Percentiles rank a stretch among this genome's conserved stretches.
Evolutionary conservation across 768 basidiomycete species (phyloP).

Genomic region (Mycena chlorophos): DNA sequence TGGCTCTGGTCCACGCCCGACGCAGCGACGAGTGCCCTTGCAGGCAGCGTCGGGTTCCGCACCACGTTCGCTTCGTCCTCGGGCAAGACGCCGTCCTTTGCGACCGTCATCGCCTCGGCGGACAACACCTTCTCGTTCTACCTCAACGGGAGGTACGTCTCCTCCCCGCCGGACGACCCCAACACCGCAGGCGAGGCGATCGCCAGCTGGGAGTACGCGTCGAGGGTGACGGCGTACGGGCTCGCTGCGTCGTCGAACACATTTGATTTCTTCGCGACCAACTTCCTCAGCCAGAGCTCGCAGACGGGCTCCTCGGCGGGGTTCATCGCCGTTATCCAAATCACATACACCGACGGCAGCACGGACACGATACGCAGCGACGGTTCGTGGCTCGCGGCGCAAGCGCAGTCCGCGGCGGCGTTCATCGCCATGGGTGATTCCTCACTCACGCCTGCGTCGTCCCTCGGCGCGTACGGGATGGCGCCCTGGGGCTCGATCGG

Average conservation of each 20-base stretch:
- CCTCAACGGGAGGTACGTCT: neutral
- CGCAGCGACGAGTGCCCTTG: constrained; percentile 3
- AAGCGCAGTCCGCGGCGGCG: neutral
- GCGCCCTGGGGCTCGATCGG: neutral
- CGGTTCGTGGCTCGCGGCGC: neutral
- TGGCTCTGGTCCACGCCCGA: constrained; percentile 14
- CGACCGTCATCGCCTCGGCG: constrained; percentile 3
- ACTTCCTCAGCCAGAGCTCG: neutral
- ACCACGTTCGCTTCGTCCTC: constrained; percentile 1
- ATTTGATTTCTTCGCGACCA: neutral
- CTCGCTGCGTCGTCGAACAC: neutral
- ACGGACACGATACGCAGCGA: neutral
- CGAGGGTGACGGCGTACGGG: neutral
- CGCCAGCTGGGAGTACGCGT: constrained; percentile 1
- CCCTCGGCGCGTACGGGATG: neutral
- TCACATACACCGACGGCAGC: neutral
- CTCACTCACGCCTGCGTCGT: neutral
- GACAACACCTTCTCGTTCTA: constrained; percentile 14
- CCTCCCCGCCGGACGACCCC: neutral
- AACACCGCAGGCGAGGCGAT: neutral
- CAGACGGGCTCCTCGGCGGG: neutral
- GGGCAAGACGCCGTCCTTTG: constrained; percentile 5
- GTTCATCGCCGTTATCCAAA: neutral
- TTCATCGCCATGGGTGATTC: neutral
- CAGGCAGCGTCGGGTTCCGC: constrained; percentile 15